Evolutionary conservation across 2,329 filamentous ascomycete species (phyloP).

Genomic region (Aspergillus luchuensis): DNA sequence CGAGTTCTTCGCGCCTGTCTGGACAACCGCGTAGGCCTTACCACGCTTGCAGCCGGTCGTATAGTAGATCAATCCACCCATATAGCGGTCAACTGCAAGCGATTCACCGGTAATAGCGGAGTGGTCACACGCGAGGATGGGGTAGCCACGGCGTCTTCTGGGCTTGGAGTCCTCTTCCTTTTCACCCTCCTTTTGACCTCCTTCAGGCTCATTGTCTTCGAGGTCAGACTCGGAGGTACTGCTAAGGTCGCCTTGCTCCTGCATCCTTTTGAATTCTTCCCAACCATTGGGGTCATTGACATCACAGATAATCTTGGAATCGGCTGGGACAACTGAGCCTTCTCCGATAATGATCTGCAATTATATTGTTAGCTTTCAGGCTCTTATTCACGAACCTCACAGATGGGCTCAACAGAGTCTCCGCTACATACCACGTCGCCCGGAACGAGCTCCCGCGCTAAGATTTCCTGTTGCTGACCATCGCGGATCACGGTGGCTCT

Average conservation of each 20-base stretch:
- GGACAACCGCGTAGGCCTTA: slow-evolving; percentile 71
- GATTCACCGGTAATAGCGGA: slow-evolving; percentile 81
- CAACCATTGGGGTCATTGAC: slow-evolving; percentile 69
- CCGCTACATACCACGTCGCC: slow-evolving; percentile 66
- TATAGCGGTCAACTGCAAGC: slow-evolving; percentile 66
- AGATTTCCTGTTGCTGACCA: slow-evolving; percentile 66
- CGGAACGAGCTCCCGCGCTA: slow-evolving; percentile 71
- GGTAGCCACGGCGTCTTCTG: slow-evolving; percentile 56
- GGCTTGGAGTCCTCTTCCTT: slow-evolving; percentile 19
- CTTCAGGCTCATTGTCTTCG: slow-evolving; percentile 51
- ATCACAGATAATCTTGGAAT: slow-evolving; percentile 71
- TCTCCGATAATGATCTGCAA: slow-evolving; percentile 67
- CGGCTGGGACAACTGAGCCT: slow-evolving; percentile 69
- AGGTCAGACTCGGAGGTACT: slow-evolving; percentile 54
- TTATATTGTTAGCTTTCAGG: slow-evolving; percentile 19
- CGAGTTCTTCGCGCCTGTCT: slow-evolving; percentile 67
- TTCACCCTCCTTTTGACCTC: slow-evolving; percentile 11
- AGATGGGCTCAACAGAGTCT: background rate
- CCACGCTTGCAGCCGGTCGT: slow-evolving; percentile 81
- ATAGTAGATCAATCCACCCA: slow-evolving; percentile 75
- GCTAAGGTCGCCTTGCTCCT: slow-evolving; percentile 63
- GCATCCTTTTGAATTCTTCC: slow-evolving; percentile 65
- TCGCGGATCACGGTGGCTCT: slow-evolving; percentile 68
- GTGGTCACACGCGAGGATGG: slow-evolving; percentile 72
- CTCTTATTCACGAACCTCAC: background rate